These are phyloP conservation scores for Blastobotrys petasosporus DNA, from an alignment of 1,139 yeast species.

Conservation along the genomic window DNA sequence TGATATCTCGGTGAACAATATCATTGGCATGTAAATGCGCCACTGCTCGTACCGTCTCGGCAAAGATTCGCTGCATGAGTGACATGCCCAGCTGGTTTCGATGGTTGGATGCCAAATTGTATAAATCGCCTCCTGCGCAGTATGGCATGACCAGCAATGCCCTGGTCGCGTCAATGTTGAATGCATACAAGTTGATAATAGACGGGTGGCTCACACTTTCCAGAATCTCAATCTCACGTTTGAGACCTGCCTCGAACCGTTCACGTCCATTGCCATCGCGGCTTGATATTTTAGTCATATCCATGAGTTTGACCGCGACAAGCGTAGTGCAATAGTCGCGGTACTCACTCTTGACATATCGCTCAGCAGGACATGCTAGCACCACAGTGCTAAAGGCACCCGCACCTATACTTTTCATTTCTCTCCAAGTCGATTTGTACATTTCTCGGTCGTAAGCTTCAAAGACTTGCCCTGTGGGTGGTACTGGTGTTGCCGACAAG, in stretches of 20 bases:
- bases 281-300: slow-evolving; percentile 18
- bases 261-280: slow-evolving; percentile 33
- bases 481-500: too few species aligned
- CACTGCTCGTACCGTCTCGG: slow-evolving; percentile 65
- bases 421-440: slow-evolving; percentile 31
- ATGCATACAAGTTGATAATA: slow-evolving; percentile 38
- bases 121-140: slow-evolving; percentile 80
- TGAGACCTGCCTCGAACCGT: slow-evolving; percentile 61
- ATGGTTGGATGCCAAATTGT: slow-evolving; percentile 51
- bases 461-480: slow-evolving; percentile 14
- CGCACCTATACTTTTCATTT: slow-evolving; percentile 33
- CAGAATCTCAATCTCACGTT: slow-evolving; percentile 70
- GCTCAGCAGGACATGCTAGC: slow-evolving; percentile 31
- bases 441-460: slow-evolving; percentile 27
- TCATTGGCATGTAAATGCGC: slow-evolving; percentile 61
- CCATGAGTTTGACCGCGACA: slow-evolving; percentile 38
- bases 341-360: slow-evolving; percentile 35
- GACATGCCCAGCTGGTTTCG: slow-evolving; percentile 22
- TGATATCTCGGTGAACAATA: slow-evolving; percentile 82
- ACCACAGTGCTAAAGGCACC: slow-evolving; percentile 39
- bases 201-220: slow-evolving; percentile 34
- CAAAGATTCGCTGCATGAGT: slow-evolving; percentile 54
- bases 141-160: slow-evolving; percentile 62
- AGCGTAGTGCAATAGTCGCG: slow-evolving; percentile 27
- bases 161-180: slow-evolving; percentile 28